Percentiles rank a stretch among this genome's conserved stretches.
These are phyloP conservation scores for Ministeria vibrans DNA, from an alignment of 78 protist genomes.

Conservation along the genomic window DNA sequence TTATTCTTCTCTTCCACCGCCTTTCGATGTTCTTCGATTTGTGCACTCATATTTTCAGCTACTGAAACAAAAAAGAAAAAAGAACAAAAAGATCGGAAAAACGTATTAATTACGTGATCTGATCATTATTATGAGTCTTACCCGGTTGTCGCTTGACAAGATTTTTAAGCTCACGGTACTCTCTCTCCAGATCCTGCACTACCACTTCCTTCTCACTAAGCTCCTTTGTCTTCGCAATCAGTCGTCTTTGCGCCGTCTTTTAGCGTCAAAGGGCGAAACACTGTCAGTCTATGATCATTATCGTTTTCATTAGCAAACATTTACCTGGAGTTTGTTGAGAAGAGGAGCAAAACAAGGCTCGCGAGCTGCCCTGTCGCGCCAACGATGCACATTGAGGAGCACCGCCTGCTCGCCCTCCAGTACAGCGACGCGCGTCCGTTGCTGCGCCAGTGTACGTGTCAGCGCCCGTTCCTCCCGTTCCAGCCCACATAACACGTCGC, in stretches of 20 bases:
- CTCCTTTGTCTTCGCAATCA: conserved; percentile 79
- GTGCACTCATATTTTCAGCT: too few relatives aligned
- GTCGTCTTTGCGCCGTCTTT: conserved; percentile 77
- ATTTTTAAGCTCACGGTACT: conserved; percentile 68
- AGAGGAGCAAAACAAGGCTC: conserved; percentile 66
- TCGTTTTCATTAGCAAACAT: too few relatives aligned
- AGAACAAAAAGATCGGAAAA: too few relatives aligned
- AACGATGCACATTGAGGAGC: conserved; percentile 86
- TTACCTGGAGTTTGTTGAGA: conserved; percentile 81
- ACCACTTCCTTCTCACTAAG: conserved; percentile 64
- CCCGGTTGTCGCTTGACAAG: conserved; percentile 78
- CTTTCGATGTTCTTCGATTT: too few relatives aligned
- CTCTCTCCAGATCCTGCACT: conserved; percentile 76
- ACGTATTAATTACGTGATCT: too few relatives aligned
- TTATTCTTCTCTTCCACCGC: too few relatives aligned
- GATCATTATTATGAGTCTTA: too few relatives aligned
- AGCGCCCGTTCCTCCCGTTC: conserved; percentile 55
- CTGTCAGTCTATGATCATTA: too few relatives aligned
- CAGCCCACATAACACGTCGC: too few relatives aligned
- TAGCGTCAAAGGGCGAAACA: too few relatives aligned
- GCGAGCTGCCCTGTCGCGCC: conserved; percentile 68
- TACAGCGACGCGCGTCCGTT: conserved; percentile 63
- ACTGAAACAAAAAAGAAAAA: too few relatives aligned
- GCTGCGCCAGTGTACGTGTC: conserved; percentile 73
- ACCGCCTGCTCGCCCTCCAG: conserved; percentile 83